Conservation (phyloP, 805 yeast genomes). For the Candida oleophila region DNA sequence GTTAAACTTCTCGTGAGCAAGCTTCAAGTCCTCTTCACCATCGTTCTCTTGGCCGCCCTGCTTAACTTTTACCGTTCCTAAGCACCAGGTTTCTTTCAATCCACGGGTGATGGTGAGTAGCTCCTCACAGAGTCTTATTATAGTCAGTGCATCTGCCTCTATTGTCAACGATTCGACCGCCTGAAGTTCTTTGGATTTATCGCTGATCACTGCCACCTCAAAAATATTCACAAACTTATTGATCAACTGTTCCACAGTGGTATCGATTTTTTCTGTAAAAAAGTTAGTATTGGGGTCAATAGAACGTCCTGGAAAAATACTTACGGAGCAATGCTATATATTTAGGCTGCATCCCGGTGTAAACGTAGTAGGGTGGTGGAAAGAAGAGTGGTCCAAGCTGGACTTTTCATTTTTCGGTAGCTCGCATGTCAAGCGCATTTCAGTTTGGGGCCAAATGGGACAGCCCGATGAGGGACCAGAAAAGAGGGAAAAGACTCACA, state of each 20-base stretch:
- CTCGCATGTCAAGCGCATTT: no score
- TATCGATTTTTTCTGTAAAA: slow-evolving; percentile 34
- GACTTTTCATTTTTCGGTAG: no score
- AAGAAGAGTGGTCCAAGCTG: no score
- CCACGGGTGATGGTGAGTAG: slow-evolving; percentile 47
- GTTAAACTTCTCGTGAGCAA: slow-evolving; percentile 33
- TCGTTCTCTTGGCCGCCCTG: slow-evolving; percentile 13
- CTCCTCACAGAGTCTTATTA: slow-evolving; percentile 54
- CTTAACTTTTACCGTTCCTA: slow-evolving; percentile 48
- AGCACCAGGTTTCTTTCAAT: slow-evolving; percentile 56
- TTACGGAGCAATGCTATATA: slow-evolving; percentile 26
- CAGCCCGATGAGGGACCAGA: no score
- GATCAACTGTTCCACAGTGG: slow-evolving; percentile 49
- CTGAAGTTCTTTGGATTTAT: slow-evolving; percentile 38
- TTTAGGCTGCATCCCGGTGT: slow-evolving; percentile 3
- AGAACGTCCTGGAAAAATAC: slow-evolving; percentile 8
- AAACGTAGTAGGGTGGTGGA: slow-evolving; percentile 5
- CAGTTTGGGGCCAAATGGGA: no score
- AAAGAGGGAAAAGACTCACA: no score
- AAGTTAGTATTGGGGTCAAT: background rate
- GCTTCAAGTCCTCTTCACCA: slow-evolving; percentile 16
- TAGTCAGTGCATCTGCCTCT: slow-evolving; percentile 51
- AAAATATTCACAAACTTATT: slow-evolving; percentile 54
- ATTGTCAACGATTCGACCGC: slow-evolving; percentile 58
- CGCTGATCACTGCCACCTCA: slow-evolving; percentile 44